Conservation (phyloP, 345 rosid species). For the Bruguiera sexangula region DNA sequence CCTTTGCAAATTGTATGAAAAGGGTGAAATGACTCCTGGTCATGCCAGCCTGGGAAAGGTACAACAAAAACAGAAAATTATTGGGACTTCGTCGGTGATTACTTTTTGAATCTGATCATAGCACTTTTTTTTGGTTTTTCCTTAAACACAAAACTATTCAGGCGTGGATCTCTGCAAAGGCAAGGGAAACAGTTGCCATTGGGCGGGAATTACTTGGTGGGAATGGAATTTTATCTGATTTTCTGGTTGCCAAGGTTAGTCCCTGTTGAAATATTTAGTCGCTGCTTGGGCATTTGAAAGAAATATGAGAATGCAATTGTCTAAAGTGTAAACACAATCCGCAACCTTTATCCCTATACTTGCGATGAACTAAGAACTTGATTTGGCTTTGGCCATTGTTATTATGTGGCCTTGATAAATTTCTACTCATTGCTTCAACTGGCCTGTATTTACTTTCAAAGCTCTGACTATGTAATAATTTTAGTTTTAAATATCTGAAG, state of each 20-base stretch:
- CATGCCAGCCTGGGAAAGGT: constrained; percentile 99
- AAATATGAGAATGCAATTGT: neutral
- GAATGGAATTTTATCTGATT: constrained; percentile 81
- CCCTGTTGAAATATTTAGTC: constrained; percentile 3
- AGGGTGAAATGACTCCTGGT: constrained; percentile 83
- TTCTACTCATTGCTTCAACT: neutral
- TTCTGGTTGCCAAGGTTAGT: constrained; percentile 87
- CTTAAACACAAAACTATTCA: constrained; percentile 12
- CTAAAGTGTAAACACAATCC: too few relatives aligned
- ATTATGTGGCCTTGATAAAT: neutral
- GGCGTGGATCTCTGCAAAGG: constrained; percentile 79
- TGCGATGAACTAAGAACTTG: neutral
- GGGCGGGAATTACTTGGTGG: constrained; percentile 97
- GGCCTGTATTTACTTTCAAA: neutral
- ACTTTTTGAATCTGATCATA: neutral
- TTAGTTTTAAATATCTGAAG: too few relatives aligned
- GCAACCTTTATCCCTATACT: neutral
- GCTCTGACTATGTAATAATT: too few relatives aligned
- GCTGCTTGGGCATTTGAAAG: neutral
- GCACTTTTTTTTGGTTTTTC: neutral
- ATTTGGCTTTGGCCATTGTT: neutral
- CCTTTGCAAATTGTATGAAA: constrained; percentile 83
- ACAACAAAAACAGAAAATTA: constrained; percentile 1
- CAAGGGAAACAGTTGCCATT: constrained; percentile 76
- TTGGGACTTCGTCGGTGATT: neutral